Evolutionary conservation across 176 grass and related monocot species (phyloP), one percentile per base, ranked within the genome.

Genomic region (Themeda triandra): DNA sequence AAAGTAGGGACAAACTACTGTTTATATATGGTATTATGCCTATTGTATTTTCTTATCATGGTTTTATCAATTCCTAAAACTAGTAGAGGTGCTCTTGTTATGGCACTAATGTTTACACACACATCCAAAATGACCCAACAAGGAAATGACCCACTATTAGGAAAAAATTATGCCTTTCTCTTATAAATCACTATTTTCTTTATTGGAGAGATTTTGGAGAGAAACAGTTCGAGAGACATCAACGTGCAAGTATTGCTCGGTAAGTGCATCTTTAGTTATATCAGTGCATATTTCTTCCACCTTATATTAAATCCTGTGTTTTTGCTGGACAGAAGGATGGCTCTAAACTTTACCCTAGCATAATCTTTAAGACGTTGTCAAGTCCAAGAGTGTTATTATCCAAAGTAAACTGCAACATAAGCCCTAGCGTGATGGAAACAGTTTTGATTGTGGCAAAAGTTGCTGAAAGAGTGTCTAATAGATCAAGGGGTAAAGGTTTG

Each of bases 161-260:
- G 54, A 25, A 60, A 59, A n/a, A 25, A 60, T n/a, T 24, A 60
- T 8, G n/a, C 58, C 49, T 75, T 89, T 71, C 71, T 89, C 40
- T 88, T 44, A 85, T 75, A 79, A 71, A 72, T 88, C 60, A 33
- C 69, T 74, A 60, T 85, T 84, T 64, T 28, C 19, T 46, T 76
- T 70, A 75, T 82, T 44, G 40, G 79, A 98, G 92, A 92, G 33
- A 48, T 73, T 23, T 51, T 62, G 58, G 27, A 67, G 73, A 40
- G 83, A 70, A 69, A 88, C 74, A 31, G 74, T 53, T 88, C 75
- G 73, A 88, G 45, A 69, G 73, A 86, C 81, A 44, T 98, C 77
- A 77, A 87, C 81, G 25, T 98, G 96, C 89, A 95, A 98, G 25
- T 95, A 90, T 84, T 98, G 96, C 70, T 67, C 86, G 33, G 93